Percentiles rank a stretch among this genome's conserved stretches.
These are phyloP conservation scores for Entonaema liquescens DNA, from an alignment of 495 filamentous ascomycete species.

Conservation along the genomic window DNA sequence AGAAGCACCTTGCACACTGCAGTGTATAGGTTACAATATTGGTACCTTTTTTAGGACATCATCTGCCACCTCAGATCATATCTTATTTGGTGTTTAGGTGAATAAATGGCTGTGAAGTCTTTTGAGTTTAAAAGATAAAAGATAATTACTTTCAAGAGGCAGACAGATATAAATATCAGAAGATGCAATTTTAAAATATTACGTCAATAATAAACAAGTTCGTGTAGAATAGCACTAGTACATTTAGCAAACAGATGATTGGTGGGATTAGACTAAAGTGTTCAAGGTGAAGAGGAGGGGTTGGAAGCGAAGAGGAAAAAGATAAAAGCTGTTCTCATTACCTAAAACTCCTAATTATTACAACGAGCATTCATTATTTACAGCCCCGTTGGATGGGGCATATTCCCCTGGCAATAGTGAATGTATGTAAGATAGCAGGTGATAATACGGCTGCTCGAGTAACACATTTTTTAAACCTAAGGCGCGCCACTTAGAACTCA, in stretches of 20 bases:
- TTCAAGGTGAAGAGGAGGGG: not conserved
- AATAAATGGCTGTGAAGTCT: not conserved
- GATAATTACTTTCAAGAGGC: not conserved
- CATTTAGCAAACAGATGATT: not conserved
- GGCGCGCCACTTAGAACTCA: constrained; percentile 19
- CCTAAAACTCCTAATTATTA: not conserved
- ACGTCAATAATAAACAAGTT: constrained; percentile 3
- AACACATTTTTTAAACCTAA: constrained; percentile 19
- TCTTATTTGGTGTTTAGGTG: not conserved
- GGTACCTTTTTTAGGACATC: constrained; percentile 8
- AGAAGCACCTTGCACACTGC: constrained; percentile 10
- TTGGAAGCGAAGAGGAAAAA: not conserved
- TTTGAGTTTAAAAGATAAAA: not conserved
- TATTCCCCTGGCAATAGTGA: not conserved
- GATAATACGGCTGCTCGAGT: constrained; percentile 10
- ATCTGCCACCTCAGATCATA: not conserved
- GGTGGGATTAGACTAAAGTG: constrained; percentile 11
- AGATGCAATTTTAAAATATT: not conserved
- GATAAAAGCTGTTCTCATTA: not conserved
- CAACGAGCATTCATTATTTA: not conserved
- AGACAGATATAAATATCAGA: not conserved
- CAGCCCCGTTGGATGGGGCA: not conserved
- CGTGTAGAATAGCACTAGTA: constrained; percentile 2
- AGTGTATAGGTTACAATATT: constrained; percentile 28
- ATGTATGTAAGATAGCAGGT: constrained; percentile 4